phyloP scores from a whole-genome alignment of 2,329 filamentous ascomycete genomes.

The Septoria petroselini region DNA sequence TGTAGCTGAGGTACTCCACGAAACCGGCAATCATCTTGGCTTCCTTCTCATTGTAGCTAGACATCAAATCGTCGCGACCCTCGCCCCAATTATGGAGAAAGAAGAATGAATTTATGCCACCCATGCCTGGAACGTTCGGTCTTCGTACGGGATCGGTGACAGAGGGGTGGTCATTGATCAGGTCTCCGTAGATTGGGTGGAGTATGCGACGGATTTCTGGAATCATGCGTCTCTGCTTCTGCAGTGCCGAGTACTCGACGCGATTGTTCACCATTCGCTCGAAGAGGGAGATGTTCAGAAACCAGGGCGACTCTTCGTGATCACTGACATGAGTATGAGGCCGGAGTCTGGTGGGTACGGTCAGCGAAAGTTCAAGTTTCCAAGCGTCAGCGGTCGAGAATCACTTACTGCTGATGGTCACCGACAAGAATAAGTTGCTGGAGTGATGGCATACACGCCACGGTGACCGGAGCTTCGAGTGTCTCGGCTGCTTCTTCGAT shows the following conservation, averaged over 20 bases:
- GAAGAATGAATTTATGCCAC: conserved; percentile 57
- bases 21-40: conserved; percentile 73
- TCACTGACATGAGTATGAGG: conserved; percentile 63
- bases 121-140: conserved; percentile 61
- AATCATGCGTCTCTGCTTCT: conserved; percentile 70
- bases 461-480: conserved; percentile 61
- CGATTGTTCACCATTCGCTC: conserved; percentile 68
- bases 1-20: conserved; percentile 67
- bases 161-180: conserved; percentile 56
- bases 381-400: background rate
- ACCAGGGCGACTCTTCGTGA: conserved; percentile 60
- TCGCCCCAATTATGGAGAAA: conserved; percentile 67
- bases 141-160: conserved; percentile 50
- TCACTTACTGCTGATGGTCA: conserved; percentile 67
- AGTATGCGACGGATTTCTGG: conserved; percentile 63
- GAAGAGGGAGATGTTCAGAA: conserved; percentile 73
- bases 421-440: conserved; percentile 69
- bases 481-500: conserved; percentile 81
- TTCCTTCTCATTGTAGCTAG: conserved; percentile 67
- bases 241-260: conserved; percentile 62
- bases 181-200: conserved; percentile 58
- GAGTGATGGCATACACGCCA: conserved; percentile 59
- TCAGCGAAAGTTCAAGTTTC: too few relatives aligned
- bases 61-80: conserved; percentile 59
- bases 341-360: conserved; percentile 36